Evolutionary conservation across 768 basidiomycete species (phyloP).

Genomic region (Lyophyllum decastes): DNA sequence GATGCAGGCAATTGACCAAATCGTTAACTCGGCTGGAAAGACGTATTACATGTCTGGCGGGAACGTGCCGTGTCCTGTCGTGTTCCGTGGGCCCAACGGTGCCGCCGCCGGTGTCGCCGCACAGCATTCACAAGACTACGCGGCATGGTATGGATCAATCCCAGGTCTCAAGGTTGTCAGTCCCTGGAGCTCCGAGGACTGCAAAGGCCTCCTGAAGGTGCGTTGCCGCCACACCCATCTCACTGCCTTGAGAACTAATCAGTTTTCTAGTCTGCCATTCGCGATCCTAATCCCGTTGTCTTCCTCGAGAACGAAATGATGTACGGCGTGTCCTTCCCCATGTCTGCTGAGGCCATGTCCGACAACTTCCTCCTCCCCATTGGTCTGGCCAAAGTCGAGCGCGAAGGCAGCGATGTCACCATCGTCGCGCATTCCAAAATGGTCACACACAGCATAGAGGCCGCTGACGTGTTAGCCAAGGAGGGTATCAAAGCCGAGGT

Average conservation of each 20-base stretch:
- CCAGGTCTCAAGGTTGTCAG: slow-evolving; percentile 98
- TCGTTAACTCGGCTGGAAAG: slow-evolving; percentile 99
- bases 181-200: slow-evolving; percentile 98
- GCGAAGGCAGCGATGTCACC: slow-evolving; percentile 89
- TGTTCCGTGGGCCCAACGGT: slow-evolving; percentile 99
- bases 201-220: slow-evolving; percentile 97
- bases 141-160: slow-evolving; percentile 90
- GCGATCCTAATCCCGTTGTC: slow-evolving; percentile 97
- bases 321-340: slow-evolving; percentile 96
- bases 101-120: slow-evolving; percentile 96
- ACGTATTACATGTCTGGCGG: slow-evolving; percentile 99
- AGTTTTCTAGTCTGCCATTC: slow-evolving; percentile 77
- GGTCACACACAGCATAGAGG: slow-evolving; percentile 94
- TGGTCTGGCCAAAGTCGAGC: slow-evolving; percentile 96
- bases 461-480: slow-evolving; percentile 90
- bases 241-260: not conserved
- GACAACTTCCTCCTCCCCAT: slow-evolving; percentile 95
- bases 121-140: slow-evolving; percentile 98
- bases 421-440: slow-evolving; percentile 98
- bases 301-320: slow-evolving; percentile 99
- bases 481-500: slow-evolving; percentile 98
- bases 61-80: slow-evolving; percentile 96
- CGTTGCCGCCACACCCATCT: slow-evolving; percentile 14
- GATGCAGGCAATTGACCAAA: slow-evolving; percentile 99
- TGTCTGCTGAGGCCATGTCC: slow-evolving; percentile 93